Percentiles rank a stretch among this genome's conserved stretches.
Conservation (phyloP, 805 yeast genomes). For the Teunomyces gatunensis region DNA sequence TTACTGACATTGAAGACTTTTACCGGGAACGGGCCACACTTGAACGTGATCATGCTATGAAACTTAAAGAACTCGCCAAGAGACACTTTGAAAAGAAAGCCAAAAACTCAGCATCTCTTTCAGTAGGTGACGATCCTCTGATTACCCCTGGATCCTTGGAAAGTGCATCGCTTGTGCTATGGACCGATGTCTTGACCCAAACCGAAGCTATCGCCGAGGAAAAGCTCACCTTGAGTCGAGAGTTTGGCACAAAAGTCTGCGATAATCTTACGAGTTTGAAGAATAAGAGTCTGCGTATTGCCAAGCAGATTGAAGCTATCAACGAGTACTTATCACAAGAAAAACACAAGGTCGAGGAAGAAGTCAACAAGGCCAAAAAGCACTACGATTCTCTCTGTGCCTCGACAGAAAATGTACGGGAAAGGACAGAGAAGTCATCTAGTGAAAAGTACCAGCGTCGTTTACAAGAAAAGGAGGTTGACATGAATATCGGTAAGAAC, state of each 20-base stretch:
- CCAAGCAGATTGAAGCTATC: conserved; percentile 55
- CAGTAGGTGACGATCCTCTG: conserved; percentile 89
- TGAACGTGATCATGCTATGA: conserved; percentile 79
- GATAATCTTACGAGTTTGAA: conserved; percentile 58
- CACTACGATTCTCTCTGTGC: conserved; percentile 80
- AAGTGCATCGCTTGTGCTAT: conserved; percentile 78
- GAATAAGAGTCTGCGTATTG: conserved; percentile 50
- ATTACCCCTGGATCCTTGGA: conserved; percentile 95
- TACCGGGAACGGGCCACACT: conserved; percentile 78
- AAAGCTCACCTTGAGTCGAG: conserved; percentile 55
- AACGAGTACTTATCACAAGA: conserved; percentile 54
- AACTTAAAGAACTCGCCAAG: conserved; percentile 59
- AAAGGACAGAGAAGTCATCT: conserved; percentile 60
- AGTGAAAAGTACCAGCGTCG: conserved; percentile 52
- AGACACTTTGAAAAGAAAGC: conserved; percentile 78
- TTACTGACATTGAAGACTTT: conserved; percentile 75
- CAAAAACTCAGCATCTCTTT: conserved; percentile 57
- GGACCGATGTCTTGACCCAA: conserved; percentile 85
- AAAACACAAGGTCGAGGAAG: conserved; percentile 50
- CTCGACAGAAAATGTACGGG: conserved; percentile 74
- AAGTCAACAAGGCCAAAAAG: conserved; percentile 63
- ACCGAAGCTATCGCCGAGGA: conserved; percentile 79
- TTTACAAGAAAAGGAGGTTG: conserved; percentile 59
- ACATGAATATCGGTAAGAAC: conserved; percentile 89
- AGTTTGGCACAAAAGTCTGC: conserved; percentile 57